Percentiles rank a stretch among this genome's conserved stretches.
Conservation (phyloP, 1,284 basidiomycete genomes). For the Ganoderma meredithae region DNA sequence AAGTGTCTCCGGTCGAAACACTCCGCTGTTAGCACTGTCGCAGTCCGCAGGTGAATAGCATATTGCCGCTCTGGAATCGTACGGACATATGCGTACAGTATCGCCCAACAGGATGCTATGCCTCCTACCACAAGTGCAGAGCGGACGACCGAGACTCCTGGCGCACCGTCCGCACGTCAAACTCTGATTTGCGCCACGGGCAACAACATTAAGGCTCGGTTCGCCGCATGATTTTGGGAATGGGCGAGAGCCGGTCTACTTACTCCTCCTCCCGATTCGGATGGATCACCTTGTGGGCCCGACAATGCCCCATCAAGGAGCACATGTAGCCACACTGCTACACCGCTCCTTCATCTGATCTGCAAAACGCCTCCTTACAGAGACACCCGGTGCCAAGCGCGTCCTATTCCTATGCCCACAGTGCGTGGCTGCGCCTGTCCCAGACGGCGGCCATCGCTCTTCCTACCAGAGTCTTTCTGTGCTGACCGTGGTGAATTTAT, state of each 20-base stretch:
- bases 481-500: background rate
- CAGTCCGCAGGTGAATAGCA: background rate
- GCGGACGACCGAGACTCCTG: background rate
- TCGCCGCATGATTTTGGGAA: background rate
- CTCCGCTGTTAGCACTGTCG: too few species aligned
- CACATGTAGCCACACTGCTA: background rate
- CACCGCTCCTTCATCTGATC: conserved; percentile 1
- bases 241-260: background rate
- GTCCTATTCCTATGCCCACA: background rate
- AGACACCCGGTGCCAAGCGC: background rate
- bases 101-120: background rate
- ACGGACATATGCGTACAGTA: background rate
- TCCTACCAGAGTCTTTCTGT: background rate
- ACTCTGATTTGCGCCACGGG: background rate
- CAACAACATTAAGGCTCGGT: background rate
- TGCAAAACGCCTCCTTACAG: background rate
- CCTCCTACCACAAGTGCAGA: background rate
- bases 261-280: background rate
- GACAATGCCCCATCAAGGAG: background rate
- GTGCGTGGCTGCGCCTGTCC: background rate
- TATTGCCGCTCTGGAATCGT: background rate
- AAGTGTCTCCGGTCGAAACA: too few species aligned
- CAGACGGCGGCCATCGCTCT: background rate
- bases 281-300: background rate
- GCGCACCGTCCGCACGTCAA: background rate